Evolutionary conservation across 23 red algal species (phyloP), one percentile per base, ranked within the genome.

Genomic region (Porphyridium purpureum): DNA sequence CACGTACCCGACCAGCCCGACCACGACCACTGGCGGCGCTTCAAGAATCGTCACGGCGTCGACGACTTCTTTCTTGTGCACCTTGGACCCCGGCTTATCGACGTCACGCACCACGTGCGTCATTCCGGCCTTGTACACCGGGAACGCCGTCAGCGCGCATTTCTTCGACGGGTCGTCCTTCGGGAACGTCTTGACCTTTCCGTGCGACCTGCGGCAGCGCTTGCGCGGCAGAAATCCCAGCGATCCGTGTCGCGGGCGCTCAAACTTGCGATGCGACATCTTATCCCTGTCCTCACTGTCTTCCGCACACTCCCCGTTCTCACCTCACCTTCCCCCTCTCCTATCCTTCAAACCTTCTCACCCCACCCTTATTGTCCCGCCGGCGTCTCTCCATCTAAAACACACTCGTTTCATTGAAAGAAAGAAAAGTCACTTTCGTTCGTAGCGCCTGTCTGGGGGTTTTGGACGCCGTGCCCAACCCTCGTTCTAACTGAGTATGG

Each of bases 241-340:
- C 0, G 90, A 98, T 34, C 90, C 90, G 41, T 98, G 78, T 31
- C 90, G 61, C 17, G 90, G 90, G 15, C 62, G 64, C 46, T 98
- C 90, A 60, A 85, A 98, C 52, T 98, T 98, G 14, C 90, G 70
- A 49, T 98, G 90, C 30, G 90, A 98, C 90, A 98, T 98, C 38
- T 17, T 44, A 11, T 44, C 38, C 38, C 17, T 17, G 11, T 17
- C 38, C 38, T 44, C 17, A 11, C 38, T 25, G 9, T 53, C 49
- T 17, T 44, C 11, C 38, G 11, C 38, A 44, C 38, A 44, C 11
- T 17, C 11, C 11, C 17, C 11, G 11, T 17, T 17, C 11, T 11
- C 11, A 44, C 11, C 17, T 11, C 11, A 11, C 38, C 38, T 44
- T 17, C 38, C 38, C 11, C 11, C 11, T 11, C 17, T 44, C 38